Conservation (phyloP, 73 alveolate genomes). For the Blepharisma stoltei region DNA sequence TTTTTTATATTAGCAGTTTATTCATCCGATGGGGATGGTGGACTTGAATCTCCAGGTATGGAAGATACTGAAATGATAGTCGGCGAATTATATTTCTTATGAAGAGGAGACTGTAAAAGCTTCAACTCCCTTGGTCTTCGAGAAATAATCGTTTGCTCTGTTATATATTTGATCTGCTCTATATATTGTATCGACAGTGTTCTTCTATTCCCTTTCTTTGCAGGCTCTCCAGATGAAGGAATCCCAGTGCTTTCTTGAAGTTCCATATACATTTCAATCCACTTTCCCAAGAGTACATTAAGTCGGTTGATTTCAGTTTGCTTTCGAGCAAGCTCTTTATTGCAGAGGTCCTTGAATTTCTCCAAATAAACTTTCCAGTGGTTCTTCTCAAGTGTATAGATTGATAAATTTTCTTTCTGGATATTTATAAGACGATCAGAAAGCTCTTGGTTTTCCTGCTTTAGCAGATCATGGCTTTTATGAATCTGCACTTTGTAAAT, state of each 20-base stretch:
- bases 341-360: slow-evolving; percentile 36
- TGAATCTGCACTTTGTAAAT: neutral
- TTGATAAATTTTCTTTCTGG: neutral
- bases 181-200: neutral
- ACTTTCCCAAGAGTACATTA: slow-evolving; percentile 35
- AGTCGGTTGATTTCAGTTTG: slow-evolving; percentile 36
- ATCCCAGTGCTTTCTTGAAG: slow-evolving; percentile 23
- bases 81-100: neutral
- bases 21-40: neutral
- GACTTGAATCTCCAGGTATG: slow-evolving; percentile 1
- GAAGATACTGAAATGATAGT: too few species aligned
- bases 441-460: neutral
- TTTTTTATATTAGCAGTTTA: too few species aligned
- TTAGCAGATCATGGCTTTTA: neutral
- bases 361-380: slow-evolving; percentile 43
- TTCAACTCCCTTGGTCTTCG: neutral
- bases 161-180: neutral
- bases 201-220: too few species aligned
- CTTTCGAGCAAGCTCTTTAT: slow-evolving; percentile 34
- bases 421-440: neutral
- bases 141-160: neutral
- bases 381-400: slow-evolving; percentile 22
- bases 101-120: neutral
- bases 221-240: too few species aligned
- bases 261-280: slow-evolving; percentile 42